Conservation (phyloP, 2,329 filamentous ascomycete species). For the Ophiocordyceps camponoti-saundersi region DNA sequence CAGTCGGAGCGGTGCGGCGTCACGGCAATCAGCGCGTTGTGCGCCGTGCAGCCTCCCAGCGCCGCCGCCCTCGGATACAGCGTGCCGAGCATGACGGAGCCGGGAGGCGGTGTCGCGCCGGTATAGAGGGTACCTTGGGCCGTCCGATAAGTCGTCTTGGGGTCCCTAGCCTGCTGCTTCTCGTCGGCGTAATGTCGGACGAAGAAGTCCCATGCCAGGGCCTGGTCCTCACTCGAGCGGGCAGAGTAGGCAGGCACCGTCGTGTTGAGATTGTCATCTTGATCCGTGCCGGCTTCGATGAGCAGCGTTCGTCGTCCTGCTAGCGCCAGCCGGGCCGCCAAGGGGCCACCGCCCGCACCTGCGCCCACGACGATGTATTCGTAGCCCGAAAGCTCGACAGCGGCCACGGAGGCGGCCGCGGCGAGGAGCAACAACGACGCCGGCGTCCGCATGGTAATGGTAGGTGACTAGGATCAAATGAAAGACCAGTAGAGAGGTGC, state of each 20-base stretch:
- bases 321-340: slow-evolving; percentile 39
- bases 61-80: slow-evolving; percentile 29
- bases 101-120: slow-evolving; percentile 17
- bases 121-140: slow-evolving; percentile 32
- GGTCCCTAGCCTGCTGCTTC: slow-evolving; percentile 33
- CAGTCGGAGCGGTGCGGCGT: slow-evolving; percentile 44
- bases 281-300: slow-evolving; percentile 44
- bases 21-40: slow-evolving; percentile 44
- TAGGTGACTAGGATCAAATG: background rate
- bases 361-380: slow-evolving; percentile 48
- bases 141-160: slow-evolving; percentile 40
- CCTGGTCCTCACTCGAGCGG: slow-evolving; percentile 32
- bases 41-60: slow-evolving; percentile 34
- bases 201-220: slow-evolving; percentile 45
- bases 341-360: slow-evolving; percentile 41
- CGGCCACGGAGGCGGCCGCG: slow-evolving; percentile 5
- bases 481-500: too few species aligned
- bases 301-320: slow-evolving; percentile 42
- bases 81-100: slow-evolving; percentile 22
- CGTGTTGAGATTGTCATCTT: slow-evolving; percentile 28
- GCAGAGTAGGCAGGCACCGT: slow-evolving; percentile 28
- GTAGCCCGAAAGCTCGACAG: slow-evolving; percentile 7
- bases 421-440: slow-evolving; percentile 5
- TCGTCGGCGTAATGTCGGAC: slow-evolving; percentile 43
- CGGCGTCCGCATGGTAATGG: background rate